Conservation (phyloP, 495 filamentous ascomycete genomes). For the Daldinia caldariorum region DNA sequence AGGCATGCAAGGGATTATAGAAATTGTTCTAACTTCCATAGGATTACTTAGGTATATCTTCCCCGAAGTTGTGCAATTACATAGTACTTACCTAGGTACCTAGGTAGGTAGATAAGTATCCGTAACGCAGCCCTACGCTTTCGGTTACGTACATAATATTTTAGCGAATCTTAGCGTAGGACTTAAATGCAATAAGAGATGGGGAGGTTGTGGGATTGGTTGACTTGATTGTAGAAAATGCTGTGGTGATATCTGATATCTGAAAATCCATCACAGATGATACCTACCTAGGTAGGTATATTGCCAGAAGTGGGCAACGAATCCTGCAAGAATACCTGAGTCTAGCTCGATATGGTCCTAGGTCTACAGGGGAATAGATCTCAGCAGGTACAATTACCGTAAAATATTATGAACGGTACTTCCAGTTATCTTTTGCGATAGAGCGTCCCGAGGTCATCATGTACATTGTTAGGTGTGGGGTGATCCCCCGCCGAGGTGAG, state of each 20-base stretch:
- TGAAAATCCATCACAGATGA: slow-evolving; percentile 25
- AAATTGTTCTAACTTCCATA: slow-evolving; percentile 1
- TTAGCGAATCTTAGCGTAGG: slow-evolving; percentile 24
- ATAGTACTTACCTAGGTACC: too few species aligned
- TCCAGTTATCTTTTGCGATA: neutral
- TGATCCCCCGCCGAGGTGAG: slow-evolving; percentile 36
- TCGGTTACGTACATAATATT: slow-evolving; percentile 38
- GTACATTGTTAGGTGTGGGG: neutral
- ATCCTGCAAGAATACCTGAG: slow-evolving; percentile 30
- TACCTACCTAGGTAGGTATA: too few species aligned
- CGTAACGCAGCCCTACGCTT: slow-evolving; percentile 42
- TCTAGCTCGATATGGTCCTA: slow-evolving; percentile 25
- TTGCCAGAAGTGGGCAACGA: slow-evolving; percentile 32
- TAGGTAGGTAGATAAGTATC: slow-evolving; percentile 7
- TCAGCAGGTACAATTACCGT: slow-evolving; percentile 22
- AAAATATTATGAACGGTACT: slow-evolving; percentile 17
- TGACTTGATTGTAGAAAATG: neutral
- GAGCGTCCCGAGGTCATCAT: neutral
- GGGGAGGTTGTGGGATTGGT: slow-evolving; percentile 9
- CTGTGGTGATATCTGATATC: slow-evolving; percentile 6
- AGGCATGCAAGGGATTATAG: slow-evolving; percentile 18
- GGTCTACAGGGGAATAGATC: slow-evolving; percentile 25
- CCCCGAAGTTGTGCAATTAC: slow-evolving; percentile 23
- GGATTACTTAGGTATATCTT: neutral
- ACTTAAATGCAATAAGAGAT: slow-evolving; percentile 13